Evolutionary conservation across 1,284 basidiomycete genomes (phyloP).

Genomic region (Puccinia hordei): DNA sequence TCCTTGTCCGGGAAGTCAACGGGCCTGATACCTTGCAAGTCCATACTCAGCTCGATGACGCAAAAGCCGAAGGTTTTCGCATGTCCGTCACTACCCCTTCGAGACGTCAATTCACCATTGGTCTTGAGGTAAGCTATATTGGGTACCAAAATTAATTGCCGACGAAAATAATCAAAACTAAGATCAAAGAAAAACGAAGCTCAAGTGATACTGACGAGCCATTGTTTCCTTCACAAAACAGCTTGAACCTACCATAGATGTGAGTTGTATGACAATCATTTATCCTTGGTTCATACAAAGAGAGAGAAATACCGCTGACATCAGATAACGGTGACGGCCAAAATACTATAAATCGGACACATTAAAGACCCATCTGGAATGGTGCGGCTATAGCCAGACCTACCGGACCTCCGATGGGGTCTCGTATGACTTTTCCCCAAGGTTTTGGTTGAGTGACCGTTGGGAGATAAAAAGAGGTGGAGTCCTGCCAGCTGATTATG

Average conservation of each 20-base stretch:
- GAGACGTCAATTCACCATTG: not conserved
- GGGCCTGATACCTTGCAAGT: not conserved
- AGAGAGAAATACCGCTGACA: too few species aligned
- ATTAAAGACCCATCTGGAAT: not conserved
- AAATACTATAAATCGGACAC: not conserved
- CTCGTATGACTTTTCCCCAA: not conserved
- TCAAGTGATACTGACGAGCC: not conserved
- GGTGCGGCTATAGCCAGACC: slow-evolving; percentile 7
- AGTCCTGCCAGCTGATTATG: not conserved
- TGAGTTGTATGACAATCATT: not conserved
- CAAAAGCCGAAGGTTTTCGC: not conserved
- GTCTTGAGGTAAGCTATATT: slow-evolving; percentile 4
- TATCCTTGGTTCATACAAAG: not conserved
- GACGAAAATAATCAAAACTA: too few species aligned
- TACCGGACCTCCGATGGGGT: not conserved
- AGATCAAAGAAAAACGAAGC: too few species aligned
- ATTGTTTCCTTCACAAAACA: not conserved
- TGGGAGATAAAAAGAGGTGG: slow-evolving; percentile 6
- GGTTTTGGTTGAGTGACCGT: not conserved
- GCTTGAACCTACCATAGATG: slow-evolving; percentile 3
- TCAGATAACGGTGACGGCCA: not conserved
- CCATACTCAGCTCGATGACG: not conserved
- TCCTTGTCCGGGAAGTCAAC: not conserved
- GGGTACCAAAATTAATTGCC: too few species aligned
- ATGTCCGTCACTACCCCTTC: not conserved